Base-by-base conservation (phyloP, 768 basidiomycete genomes). In the Phanerodontia chrysosporium region DNA sequence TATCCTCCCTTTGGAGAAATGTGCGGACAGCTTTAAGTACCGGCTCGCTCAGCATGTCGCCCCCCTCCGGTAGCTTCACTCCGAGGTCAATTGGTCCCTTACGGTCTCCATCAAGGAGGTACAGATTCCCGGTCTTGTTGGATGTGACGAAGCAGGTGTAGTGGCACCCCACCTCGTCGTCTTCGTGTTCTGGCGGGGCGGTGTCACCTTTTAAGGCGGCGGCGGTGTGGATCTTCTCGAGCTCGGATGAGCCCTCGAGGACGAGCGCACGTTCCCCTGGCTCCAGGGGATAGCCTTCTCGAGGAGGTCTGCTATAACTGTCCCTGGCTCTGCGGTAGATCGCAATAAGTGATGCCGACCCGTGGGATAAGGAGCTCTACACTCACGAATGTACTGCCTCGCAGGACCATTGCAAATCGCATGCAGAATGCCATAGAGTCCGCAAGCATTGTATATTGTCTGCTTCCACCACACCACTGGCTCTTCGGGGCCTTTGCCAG, bases 371-470 rank as follows among this genome's bases (percentile, higher is more conserved):
- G n/a, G n/a, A n/a, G n/a, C n/a, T n/a, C n/a, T n/a, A 21, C 18
- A 55, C 59, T 49, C 46, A 60, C 59, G 27, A 22, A 60, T 51
- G 30, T 49, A 45, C 16, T 44, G 25, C 16, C 54, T 49, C 25
- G 59, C 59, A 42, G 45, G 53, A 2, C 54, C 59, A 18, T 60
- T 60, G 7, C 45, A 49, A 18, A 60, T 46, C 9, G 36, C 46
- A 30, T 60, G 59, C 28, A 60, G 54, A 22, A 60, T 55, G 8
- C 59, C 59, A n/a, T 55, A 60, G n/a, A 60, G 46, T 3, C 59
- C 59, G 22, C 59, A 60, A 8, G 59, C 59, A 21, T 60, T 60
- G 48, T 60, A 30, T 3, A 55, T 60, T 12, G 53, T 60, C 59
- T 60, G 59, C 44, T 45, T 60, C 36, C 45, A 60, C 59, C 59